Conservation (phyloP, 2,329 filamentous ascomycete species). For the Verticillium albo-atrum region DNA sequence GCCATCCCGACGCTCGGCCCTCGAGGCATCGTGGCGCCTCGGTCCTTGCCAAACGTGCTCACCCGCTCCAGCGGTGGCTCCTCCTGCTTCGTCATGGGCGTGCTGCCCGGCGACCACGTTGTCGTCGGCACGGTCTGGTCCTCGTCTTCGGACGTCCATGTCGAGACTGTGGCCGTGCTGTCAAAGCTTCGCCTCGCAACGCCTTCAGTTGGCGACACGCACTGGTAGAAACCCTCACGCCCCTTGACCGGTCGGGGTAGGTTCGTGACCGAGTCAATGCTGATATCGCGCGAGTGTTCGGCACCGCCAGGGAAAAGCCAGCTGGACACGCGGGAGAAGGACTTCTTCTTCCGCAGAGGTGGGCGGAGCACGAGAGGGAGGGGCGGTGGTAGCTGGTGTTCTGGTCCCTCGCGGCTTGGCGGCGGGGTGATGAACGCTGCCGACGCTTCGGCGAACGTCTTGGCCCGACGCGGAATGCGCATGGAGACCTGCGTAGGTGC, state of each 20-base stretch:
- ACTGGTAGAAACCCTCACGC: conserved; percentile 56
- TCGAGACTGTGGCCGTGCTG: conserved; percentile 43
- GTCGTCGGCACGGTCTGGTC: conserved; percentile 41
- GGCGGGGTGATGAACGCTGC: conserved; percentile 23
- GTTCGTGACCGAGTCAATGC: conserved; percentile 50
- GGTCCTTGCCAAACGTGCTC: conserved; percentile 10
- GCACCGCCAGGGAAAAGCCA: conserved; percentile 48
- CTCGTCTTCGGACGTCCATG: conserved; percentile 43
- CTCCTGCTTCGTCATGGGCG: conserved; percentile 31
- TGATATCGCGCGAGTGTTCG: conserved; percentile 31
- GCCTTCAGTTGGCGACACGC: conserved; percentile 32
- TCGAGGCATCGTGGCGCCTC: neutral
- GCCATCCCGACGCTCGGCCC: conserved; percentile 8
- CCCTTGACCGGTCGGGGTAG: conserved; percentile 45
- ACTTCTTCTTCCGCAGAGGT: conserved; percentile 61
- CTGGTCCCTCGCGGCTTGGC: conserved; percentile 21
- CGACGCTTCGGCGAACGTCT: conserved; percentile 23
- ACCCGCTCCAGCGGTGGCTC: conserved; percentile 21
- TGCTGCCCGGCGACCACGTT: conserved; percentile 44
- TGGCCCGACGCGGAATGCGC: conserved; percentile 24
- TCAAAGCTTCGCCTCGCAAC: conserved; percentile 35
- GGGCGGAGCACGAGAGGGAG: conserved; percentile 56
- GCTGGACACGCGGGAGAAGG: conserved; percentile 56
- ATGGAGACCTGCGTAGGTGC: conserved; percentile 28
- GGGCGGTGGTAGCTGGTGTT: conserved; percentile 46